These are phyloP conservation scores for Alternaria panax DNA, from an alignment of 2,329 filamentous ascomycete species.

Conservation along the genomic window DNA sequence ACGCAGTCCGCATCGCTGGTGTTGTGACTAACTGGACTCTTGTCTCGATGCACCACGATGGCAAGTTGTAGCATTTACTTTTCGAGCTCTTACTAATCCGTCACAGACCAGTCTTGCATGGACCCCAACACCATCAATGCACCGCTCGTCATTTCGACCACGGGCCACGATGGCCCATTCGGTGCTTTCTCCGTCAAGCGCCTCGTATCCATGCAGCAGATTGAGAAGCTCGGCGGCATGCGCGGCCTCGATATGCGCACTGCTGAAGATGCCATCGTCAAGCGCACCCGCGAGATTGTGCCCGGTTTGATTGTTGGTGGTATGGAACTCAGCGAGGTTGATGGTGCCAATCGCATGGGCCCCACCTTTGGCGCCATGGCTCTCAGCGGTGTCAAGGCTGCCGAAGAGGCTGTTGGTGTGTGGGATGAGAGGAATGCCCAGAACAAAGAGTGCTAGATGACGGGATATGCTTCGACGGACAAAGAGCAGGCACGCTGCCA, in stretches of 20 bases:
- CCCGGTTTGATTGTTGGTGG: conserved; percentile 91
- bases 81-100: conserved; percentile 12
- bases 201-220: conserved; percentile 83
- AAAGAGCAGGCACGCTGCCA: conserved; percentile 2
- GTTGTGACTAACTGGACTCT: conserved; percentile 97
- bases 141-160: conserved; percentile 85
- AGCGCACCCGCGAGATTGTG: conserved; percentile 85
- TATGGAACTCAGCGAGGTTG: conserved; percentile 91
- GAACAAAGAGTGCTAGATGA: conserved; percentile 62
- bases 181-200: conserved; percentile 92
- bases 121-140: conserved; percentile 97
- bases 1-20: conserved; percentile 76
- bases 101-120: conserved; percentile 90
- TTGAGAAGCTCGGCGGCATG: conserved; percentile 89
- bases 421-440: conserved; percentile 80
- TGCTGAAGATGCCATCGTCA: conserved; percentile 93
- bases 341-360: conserved; percentile 91
- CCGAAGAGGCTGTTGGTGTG: conserved; percentile 81
- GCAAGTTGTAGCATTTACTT: conserved; percentile 12
- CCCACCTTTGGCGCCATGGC: conserved; percentile 91
- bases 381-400: conserved; percentile 86
- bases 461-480: background rate
- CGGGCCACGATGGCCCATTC: conserved; percentile 89
- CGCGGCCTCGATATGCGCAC: conserved; percentile 90
- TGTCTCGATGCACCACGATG: conserved; percentile 68